Percentiles rank a stretch among this genome's conserved stretches.
Conservation (phyloP, 305 asterid species). For the Fraxinus dipetala region DNA sequence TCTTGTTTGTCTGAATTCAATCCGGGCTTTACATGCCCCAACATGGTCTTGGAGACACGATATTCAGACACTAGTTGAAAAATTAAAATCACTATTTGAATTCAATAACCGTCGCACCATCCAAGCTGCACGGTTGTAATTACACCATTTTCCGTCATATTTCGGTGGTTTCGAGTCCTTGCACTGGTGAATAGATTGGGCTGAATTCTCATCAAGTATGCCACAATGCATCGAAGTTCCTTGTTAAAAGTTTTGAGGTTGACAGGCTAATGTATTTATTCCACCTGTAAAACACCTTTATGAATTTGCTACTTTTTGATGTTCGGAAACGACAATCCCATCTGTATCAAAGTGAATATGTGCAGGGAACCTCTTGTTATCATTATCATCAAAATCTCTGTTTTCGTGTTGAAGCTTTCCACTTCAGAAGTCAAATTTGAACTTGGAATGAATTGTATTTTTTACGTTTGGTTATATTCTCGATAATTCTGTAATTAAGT, state of each 20-base stretch:
- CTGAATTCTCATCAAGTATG: constrained; percentile 1
- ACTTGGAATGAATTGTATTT: not conserved
- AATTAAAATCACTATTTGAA: constrained; percentile 32
- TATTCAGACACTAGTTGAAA: constrained; percentile 38
- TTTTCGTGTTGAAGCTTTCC: constrained; percentile 21
- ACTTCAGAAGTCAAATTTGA: constrained; percentile 1
- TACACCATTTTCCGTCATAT: not conserved
- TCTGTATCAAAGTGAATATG: not conserved
- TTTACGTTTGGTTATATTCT: not conserved
- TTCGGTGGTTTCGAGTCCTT: constrained; percentile 9
- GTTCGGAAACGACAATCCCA: constrained; percentile 19
- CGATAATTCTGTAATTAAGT: not conserved
- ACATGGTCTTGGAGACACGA: constrained; percentile 75
- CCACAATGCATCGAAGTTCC: constrained; percentile 1
- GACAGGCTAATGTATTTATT: constrained; percentile 5
- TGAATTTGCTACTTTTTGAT: not conserved
- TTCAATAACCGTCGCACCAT: constrained; percentile 28
- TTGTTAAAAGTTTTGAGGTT: not conserved
- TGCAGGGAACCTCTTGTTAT: not conserved
- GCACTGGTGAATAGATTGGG: constrained; percentile 29
- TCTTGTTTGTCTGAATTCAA: constrained; percentile 81
- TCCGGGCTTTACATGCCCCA: constrained; percentile 79
- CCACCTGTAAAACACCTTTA: not conserved
- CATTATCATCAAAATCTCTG: constrained; percentile 10
- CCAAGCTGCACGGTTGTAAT: constrained; percentile 42